phyloP scores from a whole-genome alignment of 495 filamentous ascomycete genomes.

The Hyaloscypha bicolor region DNA sequence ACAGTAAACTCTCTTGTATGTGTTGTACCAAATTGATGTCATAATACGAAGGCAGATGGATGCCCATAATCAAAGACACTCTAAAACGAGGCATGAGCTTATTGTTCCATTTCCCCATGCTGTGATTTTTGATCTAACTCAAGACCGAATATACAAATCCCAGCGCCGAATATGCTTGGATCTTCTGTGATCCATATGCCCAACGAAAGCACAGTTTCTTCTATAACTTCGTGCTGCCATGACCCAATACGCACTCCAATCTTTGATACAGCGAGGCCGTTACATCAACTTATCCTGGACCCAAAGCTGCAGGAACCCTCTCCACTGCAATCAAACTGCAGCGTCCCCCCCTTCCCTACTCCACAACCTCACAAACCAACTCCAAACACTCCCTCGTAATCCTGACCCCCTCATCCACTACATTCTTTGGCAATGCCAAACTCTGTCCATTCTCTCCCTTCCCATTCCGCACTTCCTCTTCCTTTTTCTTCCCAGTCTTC shows the following conservation, averaged over 20 bases:
- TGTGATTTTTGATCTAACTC: not conserved
- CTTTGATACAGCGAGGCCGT: not conserved
- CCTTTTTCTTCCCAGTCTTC: constrained; percentile 23
- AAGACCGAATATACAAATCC: not conserved
- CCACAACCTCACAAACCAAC: constrained; percentile 46
- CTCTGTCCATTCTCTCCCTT: constrained; percentile 27
- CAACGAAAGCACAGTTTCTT: not conserved
- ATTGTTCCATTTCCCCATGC: not conserved
- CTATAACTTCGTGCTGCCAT: not conserved
- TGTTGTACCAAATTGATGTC: too few relatives aligned
- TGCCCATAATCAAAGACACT: too few relatives aligned
- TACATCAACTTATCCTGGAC: not conserved
- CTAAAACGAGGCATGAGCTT: not conserved
- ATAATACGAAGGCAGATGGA: too few relatives aligned
- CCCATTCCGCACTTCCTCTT: constrained; percentile 12
- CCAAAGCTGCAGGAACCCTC: not conserved
- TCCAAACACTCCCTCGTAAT: constrained; percentile 54
- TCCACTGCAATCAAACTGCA: not conserved
- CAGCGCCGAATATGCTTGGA: not conserved
- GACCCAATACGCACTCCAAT: not conserved
- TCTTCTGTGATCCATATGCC: not conserved
- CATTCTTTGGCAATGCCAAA: constrained; percentile 51
- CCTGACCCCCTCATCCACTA: constrained; percentile 55
- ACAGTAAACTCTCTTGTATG: too few relatives aligned
- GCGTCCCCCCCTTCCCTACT: constrained; percentile 5